Conservation (phyloP, 169 alveolate species). For the Cystoisospora suis region DNA sequence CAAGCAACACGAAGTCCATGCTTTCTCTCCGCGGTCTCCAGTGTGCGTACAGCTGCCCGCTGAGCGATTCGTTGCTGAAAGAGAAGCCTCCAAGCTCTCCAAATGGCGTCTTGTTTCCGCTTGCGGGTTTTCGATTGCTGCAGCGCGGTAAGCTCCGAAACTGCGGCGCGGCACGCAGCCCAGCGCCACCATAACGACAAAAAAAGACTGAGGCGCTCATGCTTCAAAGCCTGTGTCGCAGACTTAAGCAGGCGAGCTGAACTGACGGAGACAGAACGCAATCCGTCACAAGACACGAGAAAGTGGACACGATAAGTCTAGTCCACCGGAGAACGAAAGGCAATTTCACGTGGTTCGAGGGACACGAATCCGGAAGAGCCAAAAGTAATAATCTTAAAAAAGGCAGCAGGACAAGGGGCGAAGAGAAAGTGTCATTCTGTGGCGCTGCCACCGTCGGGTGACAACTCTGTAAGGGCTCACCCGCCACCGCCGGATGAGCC, state of each 20-base stretch:
- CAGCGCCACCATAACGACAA: slow-evolving; percentile 17
- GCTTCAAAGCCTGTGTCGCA: background rate
- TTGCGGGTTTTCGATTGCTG: background rate
- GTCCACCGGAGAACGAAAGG: too few species aligned
- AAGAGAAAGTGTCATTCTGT: too few species aligned
- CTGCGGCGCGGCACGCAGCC: slow-evolving; percentile 21
- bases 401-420: too few species aligned
- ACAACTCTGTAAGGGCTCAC: too few species aligned
- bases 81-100: background rate
- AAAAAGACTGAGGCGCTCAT: background rate
- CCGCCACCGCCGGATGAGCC: too few species aligned
- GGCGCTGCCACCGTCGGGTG: too few species aligned
- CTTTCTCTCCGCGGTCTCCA: background rate
- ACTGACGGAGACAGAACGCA: background rate
- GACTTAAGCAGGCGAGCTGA: background rate
- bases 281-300: background rate
- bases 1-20: background rate
- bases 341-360: too few species aligned
- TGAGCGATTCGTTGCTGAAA: background rate
- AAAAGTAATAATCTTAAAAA: too few species aligned
- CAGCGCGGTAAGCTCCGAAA: background rate
- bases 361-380: too few species aligned
- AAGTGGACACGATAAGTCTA: too few species aligned
- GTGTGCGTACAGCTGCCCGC: background rate
- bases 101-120: background rate